Evolutionary conservation across 495 filamentous ascomycete species (phyloP).

Genomic region (Usnea hakonensis): DNA sequence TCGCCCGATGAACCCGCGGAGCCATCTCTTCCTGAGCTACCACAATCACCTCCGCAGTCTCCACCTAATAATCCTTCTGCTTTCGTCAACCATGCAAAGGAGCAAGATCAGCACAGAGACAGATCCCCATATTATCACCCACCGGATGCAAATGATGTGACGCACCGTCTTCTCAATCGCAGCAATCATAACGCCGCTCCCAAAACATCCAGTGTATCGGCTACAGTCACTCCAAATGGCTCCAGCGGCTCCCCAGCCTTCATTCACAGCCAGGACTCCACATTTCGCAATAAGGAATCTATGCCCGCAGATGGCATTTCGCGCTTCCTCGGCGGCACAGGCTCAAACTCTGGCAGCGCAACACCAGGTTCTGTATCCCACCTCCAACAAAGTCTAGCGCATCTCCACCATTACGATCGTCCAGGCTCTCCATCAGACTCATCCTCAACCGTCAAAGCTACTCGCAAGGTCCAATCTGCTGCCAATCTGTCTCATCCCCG

Average conservation of each 20-base stretch:
- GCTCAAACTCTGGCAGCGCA: conserved; percentile 18
- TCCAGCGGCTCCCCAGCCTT: conserved; percentile 20
- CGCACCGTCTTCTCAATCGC: conserved; percentile 24
- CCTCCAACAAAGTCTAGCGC: conserved; percentile 17
- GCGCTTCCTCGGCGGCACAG: conserved; percentile 19
- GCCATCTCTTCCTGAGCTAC: conserved; percentile 15
- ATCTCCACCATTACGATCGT: conserved; percentile 5
- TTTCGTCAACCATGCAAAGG: conserved; percentile 7
- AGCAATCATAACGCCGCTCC: conserved; percentile 12
- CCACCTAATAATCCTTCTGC: conserved; percentile 13
- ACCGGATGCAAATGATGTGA: conserved; percentile 22
- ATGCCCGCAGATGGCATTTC: conserved; percentile 26
- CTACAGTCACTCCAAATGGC: conserved; percentile 19
- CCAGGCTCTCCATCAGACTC: background rate
- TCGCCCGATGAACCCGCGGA: conserved; percentile 23
- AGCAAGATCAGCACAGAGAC: background rate
- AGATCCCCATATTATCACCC: conserved; percentile 14
- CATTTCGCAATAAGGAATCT: conserved; percentile 13
- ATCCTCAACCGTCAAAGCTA: background rate
- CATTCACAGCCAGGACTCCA: conserved; percentile 16
- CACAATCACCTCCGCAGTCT: conserved; percentile 23
- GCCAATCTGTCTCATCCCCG: conserved; percentile 17
- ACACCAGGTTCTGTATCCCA: conserved; percentile 23
- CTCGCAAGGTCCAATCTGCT: conserved; percentile 21
- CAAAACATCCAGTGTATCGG: conserved; percentile 18